These are phyloP conservation scores for Chamaenerion angustifolium DNA, from an alignment of 345 rosid species.

Conservation along the genomic window DNA sequence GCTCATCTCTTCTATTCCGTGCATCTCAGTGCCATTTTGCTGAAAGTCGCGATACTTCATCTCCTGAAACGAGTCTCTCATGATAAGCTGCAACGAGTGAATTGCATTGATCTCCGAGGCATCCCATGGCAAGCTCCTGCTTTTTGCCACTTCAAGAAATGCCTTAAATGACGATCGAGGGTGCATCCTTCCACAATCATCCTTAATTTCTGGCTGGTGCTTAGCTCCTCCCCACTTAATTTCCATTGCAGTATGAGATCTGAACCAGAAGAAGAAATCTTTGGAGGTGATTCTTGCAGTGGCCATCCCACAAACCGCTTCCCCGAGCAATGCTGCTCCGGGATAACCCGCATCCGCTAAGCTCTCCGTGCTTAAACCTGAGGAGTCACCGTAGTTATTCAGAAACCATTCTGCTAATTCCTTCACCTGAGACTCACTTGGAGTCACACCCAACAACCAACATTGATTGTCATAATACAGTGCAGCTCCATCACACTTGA, in stretches of 20 bases:
- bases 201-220: slow-evolving; percentile 52
- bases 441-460: slow-evolving; percentile 72
- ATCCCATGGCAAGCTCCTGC: slow-evolving; percentile 78
- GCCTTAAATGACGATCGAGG: slow-evolving; percentile 76
- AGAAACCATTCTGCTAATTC: slow-evolving; percentile 59
- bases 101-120: slow-evolving; percentile 64
- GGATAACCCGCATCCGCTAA: slow-evolving; percentile 65
- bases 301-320: slow-evolving; percentile 81
- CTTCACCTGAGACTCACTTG: slow-evolving; percentile 53
- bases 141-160: slow-evolving; percentile 71
- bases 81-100: slow-evolving; percentile 61
- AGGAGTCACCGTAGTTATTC: slow-evolving; percentile 46
- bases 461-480: slow-evolving; percentile 40
- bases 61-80: slow-evolving; percentile 48
- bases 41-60: slow-evolving; percentile 15
- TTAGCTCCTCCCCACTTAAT: slow-evolving; percentile 89
- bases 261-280: slow-evolving; percentile 81
- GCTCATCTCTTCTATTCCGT: slow-evolving; percentile 38
- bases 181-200: slow-evolving; percentile 54
- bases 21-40: slow-evolving; percentile 19
- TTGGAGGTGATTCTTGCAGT: slow-evolving; percentile 50
- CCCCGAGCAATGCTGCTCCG: slow-evolving; percentile 48
- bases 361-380: slow-evolving; percentile 64
- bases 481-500: slow-evolving; percentile 89
- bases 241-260: slow-evolving; percentile 67